Percentiles rank a stretch among this genome's conserved stretches.
Conservation (phyloP, 2,329 filamentous ascomycete species). For the Botryosphaeria dothidea region DNA sequence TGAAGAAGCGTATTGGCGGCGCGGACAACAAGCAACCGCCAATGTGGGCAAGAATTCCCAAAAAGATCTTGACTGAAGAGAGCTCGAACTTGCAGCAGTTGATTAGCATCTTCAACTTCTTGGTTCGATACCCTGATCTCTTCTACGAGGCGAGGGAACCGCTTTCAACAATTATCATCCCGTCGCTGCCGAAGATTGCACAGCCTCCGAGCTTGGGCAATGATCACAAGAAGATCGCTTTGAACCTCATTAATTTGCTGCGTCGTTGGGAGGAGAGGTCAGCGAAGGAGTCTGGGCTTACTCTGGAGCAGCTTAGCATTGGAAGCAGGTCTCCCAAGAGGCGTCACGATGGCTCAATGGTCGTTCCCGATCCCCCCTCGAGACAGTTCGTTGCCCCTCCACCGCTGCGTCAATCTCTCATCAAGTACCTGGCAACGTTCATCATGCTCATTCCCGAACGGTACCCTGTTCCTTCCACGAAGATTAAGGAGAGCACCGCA, state of each 20-base stretch:
- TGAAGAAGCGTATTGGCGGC: constrained; percentile 78
- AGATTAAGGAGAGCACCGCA: constrained; percentile 55
- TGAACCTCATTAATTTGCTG: constrained; percentile 88
- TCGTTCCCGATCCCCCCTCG: constrained; percentile 55
- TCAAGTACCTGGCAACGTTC: constrained; percentile 95
- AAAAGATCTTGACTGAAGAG: constrained; percentile 90
- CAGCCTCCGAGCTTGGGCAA: constrained; percentile 79
- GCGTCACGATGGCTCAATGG: constrained; percentile 67
- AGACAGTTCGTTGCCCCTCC: constrained; percentile 45
- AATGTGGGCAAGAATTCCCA: constrained; percentile 85
- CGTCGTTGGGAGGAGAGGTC: constrained; percentile 91
- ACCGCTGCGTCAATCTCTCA: constrained; percentile 72
- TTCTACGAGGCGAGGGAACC: constrained; percentile 96
- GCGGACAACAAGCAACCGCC: constrained; percentile 71
- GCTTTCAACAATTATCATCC: constrained; percentile 85
- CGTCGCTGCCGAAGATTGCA: constrained; percentile 84
- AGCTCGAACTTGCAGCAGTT: constrained; percentile 94
- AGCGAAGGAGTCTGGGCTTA: constrained; percentile 72
- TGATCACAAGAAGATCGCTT: constrained; percentile 86
- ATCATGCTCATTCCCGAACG: constrained; percentile 88
- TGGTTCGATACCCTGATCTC: constrained; percentile 86
- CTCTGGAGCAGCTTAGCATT: constrained; percentile 28
- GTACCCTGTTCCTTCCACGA: constrained; percentile 69
- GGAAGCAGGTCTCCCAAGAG: constrained; percentile 56
- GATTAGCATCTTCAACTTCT: constrained; percentile 95